Base-by-base conservation (phyloP, 129 eudicot genomes). In the Helichrysum umbraculigerum region DNA sequence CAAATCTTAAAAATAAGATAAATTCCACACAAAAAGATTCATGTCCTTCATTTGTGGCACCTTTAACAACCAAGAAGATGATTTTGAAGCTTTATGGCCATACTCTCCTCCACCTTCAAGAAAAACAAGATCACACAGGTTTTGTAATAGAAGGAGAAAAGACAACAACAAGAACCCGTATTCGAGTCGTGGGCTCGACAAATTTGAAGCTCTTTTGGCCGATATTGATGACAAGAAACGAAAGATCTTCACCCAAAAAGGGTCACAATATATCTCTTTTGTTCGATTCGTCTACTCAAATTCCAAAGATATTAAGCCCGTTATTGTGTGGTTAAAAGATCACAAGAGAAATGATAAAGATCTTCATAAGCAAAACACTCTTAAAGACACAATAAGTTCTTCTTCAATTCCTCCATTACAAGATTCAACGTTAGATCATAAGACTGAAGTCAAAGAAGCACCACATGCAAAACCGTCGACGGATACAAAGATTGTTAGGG, bases 181-280 rank as follows among this genome's bases (percentile, higher is more conserved):
- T 56, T 65, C 89, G 0, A 60, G 51, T 59, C 83, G 84, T 11
- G 89, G 89, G 65, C 87, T 79, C 12, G 89, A 83, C 64, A 86
- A 83, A 59, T 86, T 79, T 41, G 78, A 71, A 41, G 85, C 82
- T 65, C 81, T 86, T 14, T 76, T 86, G 66, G 87, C 89, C 5
- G 87, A 86, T 47, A 74, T 86, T 29, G 89, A 86, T 7, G 75
- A 76, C 34, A 79, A 72, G 77, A 82, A 66, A 78, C 85, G 81
- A 61, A 79, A 79, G 81, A 82, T 82, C 82, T 85, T 73, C 79
- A 81, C 89, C 17, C 86, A 82, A 78, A 81, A 73, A 29, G 86
- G 86, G 15, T 78, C 89, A 15, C 79, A 85, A 17, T 78, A 85
- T 59, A 85, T 85, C 68, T 78, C 84, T 42, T 74, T 82, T 9